Evolutionary conservation across 164 flowering plant species (phyloP), one percentile per base, ranked within the genome.

Genomic region (Vitis labrusca): DNA sequence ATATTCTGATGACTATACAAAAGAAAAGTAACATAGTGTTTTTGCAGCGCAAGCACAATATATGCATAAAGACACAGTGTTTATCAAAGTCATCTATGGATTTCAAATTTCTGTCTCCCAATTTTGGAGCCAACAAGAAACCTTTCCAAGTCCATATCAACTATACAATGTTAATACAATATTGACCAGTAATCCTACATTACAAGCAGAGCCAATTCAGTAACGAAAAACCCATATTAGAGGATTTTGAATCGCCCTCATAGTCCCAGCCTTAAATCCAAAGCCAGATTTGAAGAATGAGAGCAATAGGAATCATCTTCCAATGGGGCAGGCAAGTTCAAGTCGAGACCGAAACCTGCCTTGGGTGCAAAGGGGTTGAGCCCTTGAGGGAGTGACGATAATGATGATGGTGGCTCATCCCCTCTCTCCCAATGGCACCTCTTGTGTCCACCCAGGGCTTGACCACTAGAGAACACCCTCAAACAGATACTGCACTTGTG

Each of bases 381-480:
- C 51, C 64, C 69, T 15, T 65, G 62, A 37, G 47, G 54, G 50
- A 49, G 13, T 37, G 37, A 48, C 58, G 54, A 9, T 6, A 27
- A 55, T 10, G 54, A 56, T 12, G 23, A 23, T 17, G 66, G 63
- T 17, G 79, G 51, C 3, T 83, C 81, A 2, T 85, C 89, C 9
- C 64, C 81, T 78, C 70, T 86, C 71, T 89, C 94, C 92, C 89
- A 90, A 7, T 90, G 97, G 70, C 91, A 87, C 80, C 94, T 86
- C 90, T 69, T 91, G 78, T 91, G 98, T 32, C 97, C 97, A 17
- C 97, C 96, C 53, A 91, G 75, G 0, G 96, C 97, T 61, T 93
- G 97, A 1, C 93, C 98, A 54, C 88, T 89, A 3, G 96, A 76
- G 52, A 93, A 93, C 55, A 86, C 87, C 89, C 78, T 89, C 61